These are phyloP conservation scores for Penicillium olsonii DNA, from an alignment of 2,329 filamentous ascomycete genomes.

Conservation along the genomic window DNA sequence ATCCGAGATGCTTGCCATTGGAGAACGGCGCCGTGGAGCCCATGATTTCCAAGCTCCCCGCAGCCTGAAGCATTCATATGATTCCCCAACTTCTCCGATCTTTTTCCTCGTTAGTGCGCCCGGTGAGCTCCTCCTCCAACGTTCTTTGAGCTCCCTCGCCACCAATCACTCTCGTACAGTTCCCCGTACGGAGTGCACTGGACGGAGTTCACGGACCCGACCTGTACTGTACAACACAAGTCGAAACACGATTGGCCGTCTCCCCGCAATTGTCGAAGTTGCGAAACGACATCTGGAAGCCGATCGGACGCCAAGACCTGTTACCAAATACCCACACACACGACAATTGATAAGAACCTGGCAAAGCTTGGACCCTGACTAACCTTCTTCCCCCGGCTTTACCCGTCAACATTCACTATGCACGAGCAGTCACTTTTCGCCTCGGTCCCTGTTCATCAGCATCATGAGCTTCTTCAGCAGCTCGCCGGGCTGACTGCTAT, in stretches of 20 bases:
- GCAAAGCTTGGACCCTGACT: conserved; percentile 27
- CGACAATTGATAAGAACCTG: conserved; percentile 12
- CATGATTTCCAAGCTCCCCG: conserved; percentile 1
- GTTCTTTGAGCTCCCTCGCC: neutral
- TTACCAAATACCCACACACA: conserved; percentile 19
- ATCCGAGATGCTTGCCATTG: conserved; percentile 10
- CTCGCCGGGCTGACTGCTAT: conserved; percentile 63
- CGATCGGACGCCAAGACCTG: neutral
- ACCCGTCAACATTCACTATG: conserved; percentile 45
- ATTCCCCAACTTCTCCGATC: conserved; percentile 20
- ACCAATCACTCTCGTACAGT: neutral
- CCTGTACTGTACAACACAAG: too few relatives aligned
- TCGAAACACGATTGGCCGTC: neutral
- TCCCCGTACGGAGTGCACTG: too few relatives aligned
- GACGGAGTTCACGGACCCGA: too few relatives aligned
- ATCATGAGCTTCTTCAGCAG: conserved; percentile 62
- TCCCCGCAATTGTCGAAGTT: neutral
- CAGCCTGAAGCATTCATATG: conserved; percentile 3
- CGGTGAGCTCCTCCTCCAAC: conserved; percentile 25
- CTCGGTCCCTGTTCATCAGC: conserved; percentile 57
- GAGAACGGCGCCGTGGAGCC: conserved; percentile 15
- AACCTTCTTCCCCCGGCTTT: conserved; percentile 21
- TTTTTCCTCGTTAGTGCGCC: conserved; percentile 22
- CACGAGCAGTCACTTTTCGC: conserved; percentile 65
- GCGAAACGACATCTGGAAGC: too few relatives aligned